Evolutionary conservation across 2,329 filamentous ascomycete species (phyloP).

Genomic region (Coniochaeta hoffmannii): DNA sequence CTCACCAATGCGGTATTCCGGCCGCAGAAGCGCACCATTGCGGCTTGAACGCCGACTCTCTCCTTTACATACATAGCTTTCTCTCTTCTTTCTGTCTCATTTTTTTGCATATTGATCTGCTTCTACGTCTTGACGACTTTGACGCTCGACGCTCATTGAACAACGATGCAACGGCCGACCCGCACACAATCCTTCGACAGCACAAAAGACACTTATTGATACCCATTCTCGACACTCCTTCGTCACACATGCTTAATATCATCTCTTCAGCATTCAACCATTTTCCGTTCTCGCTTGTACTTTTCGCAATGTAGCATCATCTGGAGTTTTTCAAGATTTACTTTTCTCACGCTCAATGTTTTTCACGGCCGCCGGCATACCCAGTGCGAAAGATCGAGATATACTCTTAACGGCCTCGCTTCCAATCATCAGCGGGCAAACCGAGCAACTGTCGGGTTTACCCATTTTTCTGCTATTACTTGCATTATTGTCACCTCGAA

Average conservation of each 20-base stretch:
- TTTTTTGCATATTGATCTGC: not conserved
- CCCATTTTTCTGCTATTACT: not conserved
- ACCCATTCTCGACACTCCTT: slow-evolving; percentile 16
- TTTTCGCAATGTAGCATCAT: not conserved
- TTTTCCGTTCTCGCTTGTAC: not conserved
- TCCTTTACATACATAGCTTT: not conserved
- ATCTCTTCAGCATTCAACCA: not conserved
- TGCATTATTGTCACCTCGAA: not conserved
- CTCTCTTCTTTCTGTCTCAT: not conserved
- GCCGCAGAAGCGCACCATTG: slow-evolving; percentile 17
- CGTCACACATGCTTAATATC: slow-evolving; percentile 2
- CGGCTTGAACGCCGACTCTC: not conserved
- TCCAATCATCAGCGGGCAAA: not conserved
- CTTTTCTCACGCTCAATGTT: not conserved
- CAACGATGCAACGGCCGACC: slow-evolving; percentile 12
- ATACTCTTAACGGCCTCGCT: not conserved
- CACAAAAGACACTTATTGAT: slow-evolving; percentile 10
- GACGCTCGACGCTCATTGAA: slow-evolving; percentile 8
- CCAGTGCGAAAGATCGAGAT: not conserved
- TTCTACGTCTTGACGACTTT: slow-evolving; percentile 4
- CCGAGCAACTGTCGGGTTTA: not conserved
- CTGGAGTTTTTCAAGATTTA: not conserved
- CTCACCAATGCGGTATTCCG: slow-evolving; percentile 45
- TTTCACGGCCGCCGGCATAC: not conserved
- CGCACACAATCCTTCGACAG: slow-evolving; percentile 10